Evolutionary conservation across 164 flowering plant genomes (phyloP).

Genomic region (Buxus sempervirens): DNA sequence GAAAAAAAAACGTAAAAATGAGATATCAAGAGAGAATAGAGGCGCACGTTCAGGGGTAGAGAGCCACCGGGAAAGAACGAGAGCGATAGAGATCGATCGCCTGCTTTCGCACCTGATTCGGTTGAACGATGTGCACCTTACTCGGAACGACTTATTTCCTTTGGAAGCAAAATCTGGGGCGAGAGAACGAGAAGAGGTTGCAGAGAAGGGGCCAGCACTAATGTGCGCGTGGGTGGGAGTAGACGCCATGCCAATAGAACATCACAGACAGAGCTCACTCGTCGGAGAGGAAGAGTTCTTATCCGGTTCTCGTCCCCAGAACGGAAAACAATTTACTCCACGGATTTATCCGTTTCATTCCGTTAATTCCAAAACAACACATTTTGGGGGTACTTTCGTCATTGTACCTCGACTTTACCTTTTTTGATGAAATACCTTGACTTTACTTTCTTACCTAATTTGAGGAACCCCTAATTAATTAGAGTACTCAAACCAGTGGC

Average conservation of each 20-base stretch:
- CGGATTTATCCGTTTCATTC: too few species aligned
- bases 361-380: too few species aligned
- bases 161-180: not conserved
- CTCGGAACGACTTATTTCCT: constrained; percentile 6
- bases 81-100: constrained; percentile 46
- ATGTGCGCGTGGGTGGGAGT: constrained; percentile 21
- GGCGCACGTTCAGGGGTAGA: constrained; percentile 40
- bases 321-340: too few species aligned
- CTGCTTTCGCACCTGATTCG: constrained; percentile 33
- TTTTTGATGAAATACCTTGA: too few species aligned
- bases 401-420: too few species aligned
- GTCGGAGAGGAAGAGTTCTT: not conserved
- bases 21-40: not conserved
- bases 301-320: not conserved
- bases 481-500: too few species aligned
- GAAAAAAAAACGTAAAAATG: not conserved
- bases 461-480: too few species aligned
- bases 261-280: not conserved
- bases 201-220: constrained; percentile 16
- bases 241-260: constrained; percentile 22
- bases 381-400: too few species aligned
- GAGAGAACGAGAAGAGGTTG: constrained; percentile 5
- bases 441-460: too few species aligned
- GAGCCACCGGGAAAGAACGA: constrained; percentile 30
- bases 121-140: constrained; percentile 33